Percentiles rank a stretch among this genome's conserved stretches.
These are phyloP conservation scores for Astragalus glycyphyllos DNA, from an alignment of 306 rosid genomes.

Conservation along the genomic window DNA sequence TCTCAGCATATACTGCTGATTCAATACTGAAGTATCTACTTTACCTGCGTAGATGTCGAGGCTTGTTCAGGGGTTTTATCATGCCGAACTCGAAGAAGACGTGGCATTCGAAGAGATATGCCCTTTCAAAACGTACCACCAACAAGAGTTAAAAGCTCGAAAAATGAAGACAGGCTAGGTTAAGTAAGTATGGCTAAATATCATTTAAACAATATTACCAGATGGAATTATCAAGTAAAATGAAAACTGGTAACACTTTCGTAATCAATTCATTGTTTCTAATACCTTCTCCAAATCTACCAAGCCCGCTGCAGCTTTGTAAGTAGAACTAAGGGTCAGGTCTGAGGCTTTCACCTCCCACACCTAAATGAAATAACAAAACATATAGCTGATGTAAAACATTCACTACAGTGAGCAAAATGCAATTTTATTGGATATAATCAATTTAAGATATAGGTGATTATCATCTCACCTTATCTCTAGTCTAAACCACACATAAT, in stretches of 20 bases:
- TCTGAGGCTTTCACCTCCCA: constrained; percentile 98
- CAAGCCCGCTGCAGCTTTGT: constrained; percentile 83
- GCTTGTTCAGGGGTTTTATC: constrained; percentile 87
- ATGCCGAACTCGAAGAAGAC: constrained; percentile 68
- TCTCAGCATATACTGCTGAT: constrained; percentile 2
- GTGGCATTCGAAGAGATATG: constrained; percentile 86
- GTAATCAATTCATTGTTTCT: neutral
- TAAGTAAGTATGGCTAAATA: too few species aligned
- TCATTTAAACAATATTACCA: constrained; percentile 27
- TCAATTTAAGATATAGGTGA: neutral
- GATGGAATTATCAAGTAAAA: neutral
- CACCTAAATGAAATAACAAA: constrained; percentile 56
- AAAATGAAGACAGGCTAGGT: too few species aligned
- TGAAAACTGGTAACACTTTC: too few species aligned
- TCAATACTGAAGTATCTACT: constrained; percentile 12
- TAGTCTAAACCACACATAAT: too few species aligned
- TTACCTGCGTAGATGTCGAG: constrained; percentile 78
- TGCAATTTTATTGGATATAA: constrained; percentile 16
- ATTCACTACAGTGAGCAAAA: neutral
- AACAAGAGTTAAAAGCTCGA: constrained; percentile 33
- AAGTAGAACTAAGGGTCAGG: constrained; percentile 83
- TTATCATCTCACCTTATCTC: too few species aligned
- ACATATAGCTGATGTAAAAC: neutral
- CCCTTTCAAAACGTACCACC: constrained; percentile 54
- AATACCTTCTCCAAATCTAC: constrained; percentile 56